Evolutionary conservation across 176 grass and related monocot species (phyloP).

Genomic region (Typha latifolia): DNA sequence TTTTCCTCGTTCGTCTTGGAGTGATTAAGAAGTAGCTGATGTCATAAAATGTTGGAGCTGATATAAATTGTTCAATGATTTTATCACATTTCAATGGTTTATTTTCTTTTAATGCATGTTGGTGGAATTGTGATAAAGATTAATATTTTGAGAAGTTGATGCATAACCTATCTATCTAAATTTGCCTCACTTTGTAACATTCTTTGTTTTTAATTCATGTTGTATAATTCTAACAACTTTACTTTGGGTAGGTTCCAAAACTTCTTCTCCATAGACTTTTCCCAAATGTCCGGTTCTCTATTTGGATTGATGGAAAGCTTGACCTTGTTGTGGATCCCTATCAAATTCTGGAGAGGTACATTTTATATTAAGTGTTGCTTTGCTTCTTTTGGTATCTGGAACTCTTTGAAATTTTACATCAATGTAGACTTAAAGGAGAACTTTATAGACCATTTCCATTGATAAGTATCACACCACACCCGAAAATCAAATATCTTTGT

Average conservation of each 20-base stretch:
- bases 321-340: constrained; percentile 87
- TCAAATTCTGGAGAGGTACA: constrained; percentile 90
- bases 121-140: not conserved
- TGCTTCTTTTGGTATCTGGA: not conserved
- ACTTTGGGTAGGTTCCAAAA: constrained; percentile 71
- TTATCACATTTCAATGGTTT: not conserved
- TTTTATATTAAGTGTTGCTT: not conserved
- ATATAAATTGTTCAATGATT: no score
- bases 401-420: not conserved
- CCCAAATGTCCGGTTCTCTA: constrained; percentile 66
- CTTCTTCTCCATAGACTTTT: constrained; percentile 93
- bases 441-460: no score
- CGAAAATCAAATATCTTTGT: not conserved
- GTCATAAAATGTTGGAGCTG: no score
- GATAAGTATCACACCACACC: not conserved
- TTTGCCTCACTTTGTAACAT: not conserved
- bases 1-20: no score
- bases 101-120: not conserved
- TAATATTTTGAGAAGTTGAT: not conserved
- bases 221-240: not conserved
- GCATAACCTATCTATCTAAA: no score
- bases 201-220: constrained; percentile 2
- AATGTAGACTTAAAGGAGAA: not conserved
- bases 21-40: no score
- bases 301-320: constrained; percentile 99